These are phyloP conservation scores for Wickerhamomyces hampshirensis DNA, from an alignment of 805 yeast species.

Conservation along the genomic window DNA sequence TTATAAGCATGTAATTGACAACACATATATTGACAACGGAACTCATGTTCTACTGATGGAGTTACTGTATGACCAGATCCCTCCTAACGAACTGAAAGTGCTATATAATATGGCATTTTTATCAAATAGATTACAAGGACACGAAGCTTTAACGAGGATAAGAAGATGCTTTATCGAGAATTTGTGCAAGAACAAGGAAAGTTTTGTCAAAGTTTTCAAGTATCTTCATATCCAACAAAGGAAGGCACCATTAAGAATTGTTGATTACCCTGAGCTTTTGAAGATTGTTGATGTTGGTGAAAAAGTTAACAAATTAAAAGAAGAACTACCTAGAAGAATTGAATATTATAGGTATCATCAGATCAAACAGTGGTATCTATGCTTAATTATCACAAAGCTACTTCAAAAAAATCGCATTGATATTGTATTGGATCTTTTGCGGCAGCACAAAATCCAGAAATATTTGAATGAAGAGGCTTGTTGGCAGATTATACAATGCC, in stretches of 20 bases:
- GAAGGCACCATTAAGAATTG: constrained; percentile 4
- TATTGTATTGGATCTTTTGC: no score
- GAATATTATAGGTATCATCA: constrained; percentile 1
- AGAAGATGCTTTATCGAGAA: constrained; percentile 9
- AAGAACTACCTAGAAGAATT: constrained; percentile 1
- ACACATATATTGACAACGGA: constrained; percentile 13
- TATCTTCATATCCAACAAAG: constrained; percentile 3
- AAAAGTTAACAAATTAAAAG: constrained; percentile 4
- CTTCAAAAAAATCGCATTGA: no score
- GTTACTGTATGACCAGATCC: constrained; percentile 3
- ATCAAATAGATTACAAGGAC: constrained; percentile 2
- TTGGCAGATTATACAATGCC: neutral
- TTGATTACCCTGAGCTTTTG: constrained; percentile 16
- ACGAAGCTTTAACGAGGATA: constrained; percentile 3
- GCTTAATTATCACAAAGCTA: constrained; percentile 11
- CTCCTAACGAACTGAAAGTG: constrained; percentile 9
- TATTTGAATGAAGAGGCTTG: neutral
- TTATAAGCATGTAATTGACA: constrained; percentile 5
- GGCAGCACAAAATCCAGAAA: no score
- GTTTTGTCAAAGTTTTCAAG: constrained; percentile 9
- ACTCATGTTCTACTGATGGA: constrained; percentile 13
- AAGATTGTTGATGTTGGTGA: constrained; percentile 5
- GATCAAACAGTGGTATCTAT: constrained; percentile 14
- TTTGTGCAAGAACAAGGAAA: constrained; percentile 5
- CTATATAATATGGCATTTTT: constrained; percentile 6